phyloP scores from a whole-genome alignment of 768 basidiomycete species.

The Dioszegia aurantiaca region DNA sequence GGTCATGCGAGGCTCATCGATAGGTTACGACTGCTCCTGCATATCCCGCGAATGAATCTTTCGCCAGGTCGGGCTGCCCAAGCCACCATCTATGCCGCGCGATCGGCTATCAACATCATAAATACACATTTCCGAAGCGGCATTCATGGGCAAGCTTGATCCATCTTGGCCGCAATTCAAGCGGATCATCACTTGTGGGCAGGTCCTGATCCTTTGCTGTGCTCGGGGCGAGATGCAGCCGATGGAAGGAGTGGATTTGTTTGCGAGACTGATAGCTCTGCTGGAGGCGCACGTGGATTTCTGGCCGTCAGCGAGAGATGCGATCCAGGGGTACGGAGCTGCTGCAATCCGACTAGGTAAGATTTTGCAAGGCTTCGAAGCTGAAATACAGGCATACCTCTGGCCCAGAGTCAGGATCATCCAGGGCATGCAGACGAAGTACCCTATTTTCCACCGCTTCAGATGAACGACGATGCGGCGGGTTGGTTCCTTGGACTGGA shows the following conservation, averaged over 20 bases:
- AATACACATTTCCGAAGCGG: conserved; percentile 15
- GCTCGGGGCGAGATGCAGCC: conserved; percentile 9
- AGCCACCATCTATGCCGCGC: conserved; percentile 7
- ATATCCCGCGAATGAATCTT: conserved; percentile 3
- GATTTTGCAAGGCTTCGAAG: neutral
- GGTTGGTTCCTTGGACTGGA: conserved; percentile 13
- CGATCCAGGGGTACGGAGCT: conserved; percentile 2
- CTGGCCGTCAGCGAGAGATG: conserved; percentile 2
- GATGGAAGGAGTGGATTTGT: conserved; percentile 9
- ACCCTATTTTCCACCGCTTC: neutral
- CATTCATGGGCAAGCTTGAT: conserved; percentile 8
- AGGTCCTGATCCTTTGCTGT: conserved; percentile 13
- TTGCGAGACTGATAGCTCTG: conserved; percentile 5
- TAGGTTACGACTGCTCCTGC: conserved; percentile 15
- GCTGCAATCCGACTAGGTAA: conserved; percentile 9
- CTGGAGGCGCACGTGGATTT: conserved; percentile 13
- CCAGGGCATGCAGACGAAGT: neutral
- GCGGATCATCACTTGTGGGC: conserved; percentile 14
- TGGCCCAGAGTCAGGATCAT: neutral
- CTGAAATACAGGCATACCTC: conserved; percentile 4
- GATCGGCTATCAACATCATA: conserved; percentile 13
- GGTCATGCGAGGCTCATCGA: neutral
- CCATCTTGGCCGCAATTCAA: conserved; percentile 17
- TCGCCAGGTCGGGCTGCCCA: conserved; percentile 8
- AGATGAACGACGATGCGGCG: conserved; percentile 9